Evolutionary conservation across 176 grass and related monocot genomes (phyloP).

Genomic region (Rhynchospora breviuscula): DNA sequence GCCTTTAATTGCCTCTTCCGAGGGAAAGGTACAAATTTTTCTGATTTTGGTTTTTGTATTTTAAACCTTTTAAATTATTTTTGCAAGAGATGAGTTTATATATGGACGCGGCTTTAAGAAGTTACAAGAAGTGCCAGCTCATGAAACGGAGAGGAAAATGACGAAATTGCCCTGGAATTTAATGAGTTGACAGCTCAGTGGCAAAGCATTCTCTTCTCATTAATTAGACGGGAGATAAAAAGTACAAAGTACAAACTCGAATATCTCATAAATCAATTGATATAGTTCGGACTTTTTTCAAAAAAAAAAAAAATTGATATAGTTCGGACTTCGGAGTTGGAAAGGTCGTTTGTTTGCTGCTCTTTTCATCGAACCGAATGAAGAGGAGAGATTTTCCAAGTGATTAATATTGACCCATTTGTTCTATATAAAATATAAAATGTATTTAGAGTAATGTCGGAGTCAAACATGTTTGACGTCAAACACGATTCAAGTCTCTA

Average conservation of each 20-base stretch:
- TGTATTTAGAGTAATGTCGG: too few relatives aligned
- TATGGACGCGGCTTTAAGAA: not conserved
- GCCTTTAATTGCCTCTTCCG: constrained; percentile 15
- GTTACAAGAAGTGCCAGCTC: not conserved
- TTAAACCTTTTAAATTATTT: not conserved
- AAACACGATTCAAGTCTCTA: too few relatives aligned
- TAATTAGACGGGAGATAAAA: not conserved
- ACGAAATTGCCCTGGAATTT: not conserved
- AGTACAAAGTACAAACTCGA: not conserved
- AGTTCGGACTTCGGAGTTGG: not conserved
- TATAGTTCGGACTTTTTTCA: too few relatives aligned
- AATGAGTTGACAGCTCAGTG: not conserved
- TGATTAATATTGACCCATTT: too few relatives aligned
- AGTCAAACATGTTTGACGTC: too few relatives aligned
- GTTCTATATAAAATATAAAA: too few relatives aligned
- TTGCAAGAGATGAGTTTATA: not conserved
- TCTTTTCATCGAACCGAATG: not conserved
- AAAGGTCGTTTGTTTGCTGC: not conserved
- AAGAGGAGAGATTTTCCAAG: too few relatives aligned
- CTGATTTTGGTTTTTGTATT: not conserved
- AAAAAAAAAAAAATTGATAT: too few relatives aligned
- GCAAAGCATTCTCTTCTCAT: not conserved
- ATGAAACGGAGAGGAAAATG: not conserved
- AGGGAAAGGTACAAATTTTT: not conserved
- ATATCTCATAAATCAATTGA: not conserved